Evolutionary conservation across 345 rosid genomes (phyloP).

Genomic region (Linum usitatissimum): DNA sequence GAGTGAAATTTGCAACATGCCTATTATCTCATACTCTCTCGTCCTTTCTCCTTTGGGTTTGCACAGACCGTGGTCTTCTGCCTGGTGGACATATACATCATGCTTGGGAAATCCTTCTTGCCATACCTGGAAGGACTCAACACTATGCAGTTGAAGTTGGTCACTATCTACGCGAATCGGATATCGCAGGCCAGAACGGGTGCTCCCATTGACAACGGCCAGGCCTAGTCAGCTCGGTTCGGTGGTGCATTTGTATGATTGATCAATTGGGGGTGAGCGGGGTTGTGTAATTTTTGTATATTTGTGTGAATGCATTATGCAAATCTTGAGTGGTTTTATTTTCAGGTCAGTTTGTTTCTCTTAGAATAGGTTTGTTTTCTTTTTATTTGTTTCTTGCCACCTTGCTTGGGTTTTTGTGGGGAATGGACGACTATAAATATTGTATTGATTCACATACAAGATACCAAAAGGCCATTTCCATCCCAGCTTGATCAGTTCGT

Average conservation of each 20-base stretch:
- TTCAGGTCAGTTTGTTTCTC: neutral
- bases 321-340: conserved; percentile 11
- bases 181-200: conserved; percentile 97
- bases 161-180: conserved; percentile 91
- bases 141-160: conserved; percentile 82
- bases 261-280: conserved; percentile 11
- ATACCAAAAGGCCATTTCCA: too few relatives aligned
- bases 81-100: conserved; percentile 90
- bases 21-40: neutral
- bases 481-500: too few relatives aligned
- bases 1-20: neutral
- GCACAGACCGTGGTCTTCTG: conserved; percentile 96
- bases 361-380: neutral
- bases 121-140: conserved; percentile 88
- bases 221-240: conserved; percentile 17
- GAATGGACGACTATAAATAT: too few relatives aligned
- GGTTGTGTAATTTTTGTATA: conserved; percentile 37
- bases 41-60: neutral
- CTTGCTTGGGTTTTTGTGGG: too few relatives aligned
- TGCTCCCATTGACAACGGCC: conserved; percentile 42
- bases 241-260: conserved; percentile 1
- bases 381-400: neutral
- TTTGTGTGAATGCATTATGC: conserved; percentile 37
- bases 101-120: conserved; percentile 94
- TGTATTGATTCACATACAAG: too few relatives aligned